Base-by-base conservation (phyloP, 2,329 filamentous ascomycete species). In the Cladosporium colombiae region DNA sequence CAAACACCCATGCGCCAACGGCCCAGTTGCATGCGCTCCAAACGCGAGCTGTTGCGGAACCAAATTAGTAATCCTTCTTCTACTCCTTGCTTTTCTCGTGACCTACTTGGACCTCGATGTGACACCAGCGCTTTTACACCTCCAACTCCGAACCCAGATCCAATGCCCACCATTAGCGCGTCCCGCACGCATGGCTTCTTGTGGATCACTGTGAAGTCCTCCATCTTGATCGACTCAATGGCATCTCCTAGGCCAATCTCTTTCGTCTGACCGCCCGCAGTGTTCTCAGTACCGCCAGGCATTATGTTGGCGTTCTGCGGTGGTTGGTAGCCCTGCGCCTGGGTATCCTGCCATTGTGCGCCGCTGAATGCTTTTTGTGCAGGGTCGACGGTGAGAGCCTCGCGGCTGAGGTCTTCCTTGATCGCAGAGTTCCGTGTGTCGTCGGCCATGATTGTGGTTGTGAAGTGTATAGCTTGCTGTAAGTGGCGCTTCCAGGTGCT, bases 111-210 rank as follows among this genome's bases (percentile, higher is more conserved):
- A 46, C 93, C 90, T 44, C 90, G 88, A 70, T 16, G 40, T 13
- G n/a, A 21, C 8, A 92, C 79, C 25, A 97, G 82, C 72, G 89
- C 90, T 69, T 90, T 86, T 64, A 93, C 73, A 66, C 88, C 89
- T 64, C 93, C 94, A 35, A 92, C 79, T 4, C 85, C 90, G 68
- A 92, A 91, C 3, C 92, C 95, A 2, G 87, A 85, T 0, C 87
- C 90, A 72, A 99, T 96, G 27, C 93, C 95, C 1, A 91, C 88
- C 71, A 98, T 81, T 62, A 97, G 83, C 2, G 91, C 89, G 75
- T 96, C 90, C 68, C 93, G 85, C 23, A 92, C 90, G 78, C 95
- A 98, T 0, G 94, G 94, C 65, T 88, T 86, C 77, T 90, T 89
- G 77, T 93, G 89, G 62, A 96, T 82, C 53, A 87, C 86, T 53